Conservation (phyloP, 2,329 filamentous ascomycete genomes). For the Trichoderma koningiopsis region DNA sequence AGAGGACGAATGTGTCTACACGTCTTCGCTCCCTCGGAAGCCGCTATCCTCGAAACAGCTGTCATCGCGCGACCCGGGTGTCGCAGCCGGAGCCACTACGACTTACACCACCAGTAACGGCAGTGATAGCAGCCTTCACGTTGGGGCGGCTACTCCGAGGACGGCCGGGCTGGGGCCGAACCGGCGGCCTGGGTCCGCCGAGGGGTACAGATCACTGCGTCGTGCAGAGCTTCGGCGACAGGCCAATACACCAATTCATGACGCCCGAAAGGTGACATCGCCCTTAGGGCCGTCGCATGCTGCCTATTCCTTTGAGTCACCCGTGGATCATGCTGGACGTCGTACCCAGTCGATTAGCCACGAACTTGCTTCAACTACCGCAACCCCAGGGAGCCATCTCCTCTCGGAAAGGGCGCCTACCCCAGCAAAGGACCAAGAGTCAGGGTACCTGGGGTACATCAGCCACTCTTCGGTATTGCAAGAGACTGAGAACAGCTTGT, state of each 20-base stretch:
- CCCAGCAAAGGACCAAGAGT: conserved; percentile 14
- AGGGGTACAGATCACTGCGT: conserved; percentile 6
- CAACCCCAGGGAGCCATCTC: conserved; percentile 3
- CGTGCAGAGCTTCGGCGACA: conserved; percentile 19
- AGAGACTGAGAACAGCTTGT: conserved; percentile 45
- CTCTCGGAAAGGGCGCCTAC: conserved; percentile 12
- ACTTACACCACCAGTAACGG: not conserved
- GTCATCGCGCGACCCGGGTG: not conserved
- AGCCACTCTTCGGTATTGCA: conserved; percentile 47
- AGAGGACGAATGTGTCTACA: conserved; percentile 40
- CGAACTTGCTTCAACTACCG: conserved; percentile 1
- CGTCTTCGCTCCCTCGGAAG: conserved; percentile 7
- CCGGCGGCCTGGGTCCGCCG: not conserved
- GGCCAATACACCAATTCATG: not conserved
- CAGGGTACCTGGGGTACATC: conserved; percentile 50
- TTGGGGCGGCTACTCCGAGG: not conserved
- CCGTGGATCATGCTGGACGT: not conserved
- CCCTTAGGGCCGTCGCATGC: not conserved
- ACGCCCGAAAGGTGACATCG: not conserved
- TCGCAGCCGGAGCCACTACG: not conserved
- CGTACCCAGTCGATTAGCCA: not conserved
- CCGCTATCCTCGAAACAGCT: not conserved
- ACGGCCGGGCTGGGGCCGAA: conserved; percentile 4
- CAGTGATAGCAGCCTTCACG: not conserved
- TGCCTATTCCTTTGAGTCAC: not conserved